Conservation (phyloP, 2,329 filamentous ascomycete species). For the Aspergillus neoniger region DNA sequence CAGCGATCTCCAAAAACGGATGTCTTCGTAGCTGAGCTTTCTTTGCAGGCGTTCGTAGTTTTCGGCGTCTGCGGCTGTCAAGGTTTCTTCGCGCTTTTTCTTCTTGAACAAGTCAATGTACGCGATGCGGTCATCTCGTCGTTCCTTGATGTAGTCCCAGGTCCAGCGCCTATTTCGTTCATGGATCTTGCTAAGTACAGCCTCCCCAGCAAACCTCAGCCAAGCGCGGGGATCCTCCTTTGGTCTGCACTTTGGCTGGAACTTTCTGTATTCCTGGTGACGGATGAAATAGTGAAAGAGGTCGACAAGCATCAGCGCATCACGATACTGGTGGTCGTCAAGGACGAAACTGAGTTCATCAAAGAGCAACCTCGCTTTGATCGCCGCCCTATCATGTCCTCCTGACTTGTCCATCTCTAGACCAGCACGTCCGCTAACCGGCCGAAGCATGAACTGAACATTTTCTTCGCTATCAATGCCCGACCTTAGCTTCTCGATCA, state of each 20-base stretch:
- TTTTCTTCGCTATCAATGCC: constrained; percentile 76
- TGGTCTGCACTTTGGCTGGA: constrained; percentile 79
- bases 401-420: constrained; percentile 94
- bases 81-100: constrained; percentile 70
- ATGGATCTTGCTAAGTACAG: constrained; percentile 90
- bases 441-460: constrained; percentile 94
- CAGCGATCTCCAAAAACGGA: constrained; percentile 94
- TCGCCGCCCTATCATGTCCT: constrained; percentile 73
- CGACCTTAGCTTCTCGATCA: constrained; percentile 73
- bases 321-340: constrained; percentile 95
- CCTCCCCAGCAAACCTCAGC: constrained; percentile 87
- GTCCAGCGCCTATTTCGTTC: constrained; percentile 91
- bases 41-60: constrained; percentile 76
- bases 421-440: constrained; percentile 91
- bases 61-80: constrained; percentile 69
- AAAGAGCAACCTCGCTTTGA: constrained; percentile 89
- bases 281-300: constrained; percentile 98
- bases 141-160: constrained; percentile 92
- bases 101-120: constrained; percentile 98
- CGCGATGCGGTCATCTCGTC: constrained; percentile 80
- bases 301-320: constrained; percentile 96
- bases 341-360: constrained; percentile 98
- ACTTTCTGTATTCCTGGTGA: constrained; percentile 93
- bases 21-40: constrained; percentile 89
- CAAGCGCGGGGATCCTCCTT: constrained; percentile 92